These are phyloP conservation scores for Lepidopterella palustris DNA, from an alignment of 495 filamentous ascomycete genomes.

Conservation along the genomic window DNA sequence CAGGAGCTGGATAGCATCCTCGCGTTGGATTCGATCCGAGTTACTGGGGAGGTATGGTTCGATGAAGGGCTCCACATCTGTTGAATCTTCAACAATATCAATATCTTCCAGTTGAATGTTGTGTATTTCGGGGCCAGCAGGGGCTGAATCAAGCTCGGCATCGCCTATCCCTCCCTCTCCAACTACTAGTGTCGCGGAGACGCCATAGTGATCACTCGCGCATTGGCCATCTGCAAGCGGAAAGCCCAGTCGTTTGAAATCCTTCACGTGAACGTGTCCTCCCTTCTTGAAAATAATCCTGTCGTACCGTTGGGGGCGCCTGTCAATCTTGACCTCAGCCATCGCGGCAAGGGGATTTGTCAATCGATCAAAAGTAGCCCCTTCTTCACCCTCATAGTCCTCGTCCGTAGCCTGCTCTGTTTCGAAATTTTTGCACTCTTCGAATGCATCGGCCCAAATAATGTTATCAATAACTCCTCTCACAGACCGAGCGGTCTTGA, in stretches of 20 bases:
- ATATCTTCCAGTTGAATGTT: not conserved
- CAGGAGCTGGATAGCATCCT: not conserved
- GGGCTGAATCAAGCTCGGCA: not conserved
- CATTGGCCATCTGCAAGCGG: not conserved
- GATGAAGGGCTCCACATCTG: not conserved
- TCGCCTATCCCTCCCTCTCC: not conserved
- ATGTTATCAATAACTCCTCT: not conserved
- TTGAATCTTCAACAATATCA: not conserved
- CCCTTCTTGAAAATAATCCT: not conserved
- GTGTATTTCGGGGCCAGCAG: not conserved
- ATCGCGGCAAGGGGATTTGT: not conserved
- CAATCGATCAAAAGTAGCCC: slow-evolving; percentile 1
- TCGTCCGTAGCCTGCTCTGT: not conserved
- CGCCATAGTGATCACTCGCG: slow-evolving; percentile 1
- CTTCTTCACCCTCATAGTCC: not conserved
- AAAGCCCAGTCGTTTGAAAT: not conserved
- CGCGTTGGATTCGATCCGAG: not conserved
- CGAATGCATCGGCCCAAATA: not conserved
- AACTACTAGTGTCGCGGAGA: not conserved
- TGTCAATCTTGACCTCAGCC: not conserved
- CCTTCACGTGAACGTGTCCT: not conserved
- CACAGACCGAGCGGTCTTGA: not conserved
- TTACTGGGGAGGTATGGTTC: not conserved
- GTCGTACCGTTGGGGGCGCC: not conserved
- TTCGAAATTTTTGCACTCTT: not conserved